Percentiles rank a stretch among this genome's conserved stretches.
Evolutionary conservation across 208 protist species (phyloP).

Genomic region (Crithidia fasciculata): DNA sequence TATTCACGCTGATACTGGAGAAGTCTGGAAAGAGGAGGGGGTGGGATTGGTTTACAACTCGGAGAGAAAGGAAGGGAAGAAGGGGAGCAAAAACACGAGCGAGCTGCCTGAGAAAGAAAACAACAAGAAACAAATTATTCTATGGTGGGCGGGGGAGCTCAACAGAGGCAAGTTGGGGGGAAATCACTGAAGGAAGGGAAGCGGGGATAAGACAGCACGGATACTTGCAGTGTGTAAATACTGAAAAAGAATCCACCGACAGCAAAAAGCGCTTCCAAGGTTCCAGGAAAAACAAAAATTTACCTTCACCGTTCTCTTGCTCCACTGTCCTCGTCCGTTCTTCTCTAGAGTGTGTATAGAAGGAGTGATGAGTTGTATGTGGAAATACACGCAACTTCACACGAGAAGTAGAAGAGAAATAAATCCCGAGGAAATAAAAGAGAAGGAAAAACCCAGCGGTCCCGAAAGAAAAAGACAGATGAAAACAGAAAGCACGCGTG

Average conservation of each 20-base stretch:
- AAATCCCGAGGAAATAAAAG: too few relatives aligned
- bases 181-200: too few relatives aligned
- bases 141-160: neutral
- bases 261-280: neutral
- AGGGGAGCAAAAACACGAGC: neutral
- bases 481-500: too few relatives aligned
- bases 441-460: too few relatives aligned
- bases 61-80: neutral
- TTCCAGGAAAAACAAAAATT: neutral
- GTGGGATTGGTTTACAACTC: neutral
- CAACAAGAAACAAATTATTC: neutral
- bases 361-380: neutral
- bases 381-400: conserved; percentile 3
- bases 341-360: too few relatives aligned
- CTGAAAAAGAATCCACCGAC: neutral
- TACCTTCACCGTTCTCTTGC: too few relatives aligned
- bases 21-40: conserved; percentile 1
- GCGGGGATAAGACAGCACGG: too few relatives aligned
- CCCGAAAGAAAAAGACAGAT: too few relatives aligned
- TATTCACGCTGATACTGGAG: conserved; percentile 11
- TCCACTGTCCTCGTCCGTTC: too few relatives aligned
- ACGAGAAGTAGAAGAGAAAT: too few relatives aligned
- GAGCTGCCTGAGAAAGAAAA: neutral
- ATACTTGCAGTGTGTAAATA: neutral
- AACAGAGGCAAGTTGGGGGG: too few relatives aligned